These are phyloP conservation scores for Neurospora sp. DNA, from an alignment of 495 filamentous ascomycete genomes.

Conservation along the genomic window DNA sequence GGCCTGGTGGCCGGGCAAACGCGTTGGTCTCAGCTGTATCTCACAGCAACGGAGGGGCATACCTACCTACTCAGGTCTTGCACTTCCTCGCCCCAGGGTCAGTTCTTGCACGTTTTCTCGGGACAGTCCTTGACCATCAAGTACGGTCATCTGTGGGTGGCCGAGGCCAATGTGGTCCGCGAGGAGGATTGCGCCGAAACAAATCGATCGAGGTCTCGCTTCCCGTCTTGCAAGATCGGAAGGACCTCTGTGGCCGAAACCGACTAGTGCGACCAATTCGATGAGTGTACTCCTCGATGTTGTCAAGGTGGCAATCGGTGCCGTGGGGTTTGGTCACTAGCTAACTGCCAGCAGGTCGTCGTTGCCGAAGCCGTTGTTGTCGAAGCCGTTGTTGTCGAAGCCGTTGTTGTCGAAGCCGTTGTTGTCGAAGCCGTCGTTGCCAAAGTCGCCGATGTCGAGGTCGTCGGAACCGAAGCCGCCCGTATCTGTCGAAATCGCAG, in stretches of 20 bases:
- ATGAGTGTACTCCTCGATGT: neutral
- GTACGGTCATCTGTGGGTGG: neutral
- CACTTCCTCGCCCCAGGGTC: slow-evolving; percentile 32
- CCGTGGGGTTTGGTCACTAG: neutral
- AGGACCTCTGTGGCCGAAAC: neutral
- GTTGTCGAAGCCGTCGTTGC: neutral
- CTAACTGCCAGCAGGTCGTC: neutral
- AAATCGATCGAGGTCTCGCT: neutral
- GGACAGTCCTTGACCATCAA: slow-evolving; percentile 53
- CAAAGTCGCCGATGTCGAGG: too few species aligned
- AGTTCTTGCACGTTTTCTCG: slow-evolving; percentile 61
- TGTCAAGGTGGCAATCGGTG: neutral
- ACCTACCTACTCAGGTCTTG: slow-evolving; percentile 45
- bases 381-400: neutral
- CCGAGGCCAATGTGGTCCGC: neutral
- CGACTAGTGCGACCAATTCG: neutral
- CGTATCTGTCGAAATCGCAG: neutral
- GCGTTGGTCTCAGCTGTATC: neutral
- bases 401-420: too few species aligned
- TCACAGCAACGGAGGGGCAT: neutral
- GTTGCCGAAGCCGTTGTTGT: neutral
- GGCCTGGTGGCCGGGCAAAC: neutral
- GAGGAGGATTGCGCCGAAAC: neutral
- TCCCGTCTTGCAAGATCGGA: neutral
- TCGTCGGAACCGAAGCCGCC: too few species aligned